These are phyloP conservation scores for Gloeophyllum trabeum DNA, from an alignment of 768 basidiomycete species.

Conservation along the genomic window DNA sequence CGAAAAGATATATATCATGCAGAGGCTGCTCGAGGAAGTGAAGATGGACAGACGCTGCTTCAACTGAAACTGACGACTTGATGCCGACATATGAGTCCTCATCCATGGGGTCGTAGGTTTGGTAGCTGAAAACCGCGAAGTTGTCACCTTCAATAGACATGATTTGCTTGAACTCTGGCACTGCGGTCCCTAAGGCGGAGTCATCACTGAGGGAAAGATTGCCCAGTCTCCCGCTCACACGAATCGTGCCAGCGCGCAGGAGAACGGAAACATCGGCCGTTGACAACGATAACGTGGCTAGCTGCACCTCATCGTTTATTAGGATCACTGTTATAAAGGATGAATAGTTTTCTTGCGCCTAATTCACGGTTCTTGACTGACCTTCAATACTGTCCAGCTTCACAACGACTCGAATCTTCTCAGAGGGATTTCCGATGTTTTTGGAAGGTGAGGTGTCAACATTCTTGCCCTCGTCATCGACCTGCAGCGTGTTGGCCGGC, in stretches of 20 bases:
- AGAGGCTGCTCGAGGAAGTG: slow-evolving; percentile 87
- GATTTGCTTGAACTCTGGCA: slow-evolving; percentile 69
- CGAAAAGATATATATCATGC: slow-evolving; percentile 76
- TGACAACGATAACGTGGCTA: slow-evolving; percentile 84
- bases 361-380: slow-evolving; percentile 26
- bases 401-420: slow-evolving; percentile 70
- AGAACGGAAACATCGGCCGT: slow-evolving; percentile 81
- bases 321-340: slow-evolving; percentile 47
- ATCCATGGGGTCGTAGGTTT: slow-evolving; percentile 73
- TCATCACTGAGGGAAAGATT: slow-evolving; percentile 77
- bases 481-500: slow-evolving; percentile 3
- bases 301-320: slow-evolving; percentile 51
- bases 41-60: slow-evolving; percentile 83
- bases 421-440: slow-evolving; percentile 2
- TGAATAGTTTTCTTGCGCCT: background rate
- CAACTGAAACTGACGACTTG: slow-evolving; percentile 72
- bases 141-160: slow-evolving; percentile 91
- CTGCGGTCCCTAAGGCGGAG: slow-evolving; percentile 34
- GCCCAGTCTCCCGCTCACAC: slow-evolving; percentile 73
- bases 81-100: slow-evolving; percentile 60
- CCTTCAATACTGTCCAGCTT: slow-evolving; percentile 80
- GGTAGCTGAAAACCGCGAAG: slow-evolving; percentile 88
- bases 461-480: slow-evolving; percentile 1
- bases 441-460: background rate
- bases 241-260: slow-evolving; percentile 60